A percentile compares a stretch with the other conserved stretches of the same genome.
Evolutionary conservation across 768 basidiomycete species (phyloP).

Genomic region (Amanita jacksonii): DNA sequence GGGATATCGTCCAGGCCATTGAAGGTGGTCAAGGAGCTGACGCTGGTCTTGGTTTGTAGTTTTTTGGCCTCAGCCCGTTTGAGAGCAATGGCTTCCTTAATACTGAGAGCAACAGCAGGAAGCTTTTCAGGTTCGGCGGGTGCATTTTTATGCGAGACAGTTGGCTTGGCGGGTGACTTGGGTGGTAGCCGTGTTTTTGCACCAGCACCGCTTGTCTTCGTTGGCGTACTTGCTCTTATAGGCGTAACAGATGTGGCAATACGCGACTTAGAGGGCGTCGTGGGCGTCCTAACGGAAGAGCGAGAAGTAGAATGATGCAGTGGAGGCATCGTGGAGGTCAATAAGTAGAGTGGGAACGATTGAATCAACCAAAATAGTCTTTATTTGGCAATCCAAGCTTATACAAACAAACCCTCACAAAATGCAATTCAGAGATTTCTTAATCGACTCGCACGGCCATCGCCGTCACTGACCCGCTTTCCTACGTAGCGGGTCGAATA

Average conservation of each 20-base stretch:
- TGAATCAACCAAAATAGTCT: neutral
- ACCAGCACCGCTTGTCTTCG: neutral
- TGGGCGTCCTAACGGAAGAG: slow-evolving; percentile 1
- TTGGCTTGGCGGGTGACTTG: neutral
- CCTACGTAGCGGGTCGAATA: no score
- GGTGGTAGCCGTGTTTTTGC: no score
- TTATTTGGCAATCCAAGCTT: neutral
- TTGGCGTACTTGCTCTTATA: neutral
- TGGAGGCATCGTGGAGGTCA: neutral
- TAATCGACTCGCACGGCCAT: no score
- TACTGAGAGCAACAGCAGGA: slow-evolving; percentile 34
- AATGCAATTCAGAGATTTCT: no score
- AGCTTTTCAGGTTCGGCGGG: slow-evolving; percentile 16
- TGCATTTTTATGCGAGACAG: slow-evolving; percentile 18
- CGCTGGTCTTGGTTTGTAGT: slow-evolving; percentile 20
- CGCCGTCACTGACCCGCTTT: no score
- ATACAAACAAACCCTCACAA: neutral
- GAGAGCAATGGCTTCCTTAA: slow-evolving; percentile 73
- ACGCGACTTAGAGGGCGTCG: slow-evolving; percentile 5
- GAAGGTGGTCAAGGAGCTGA: slow-evolving; percentile 25
- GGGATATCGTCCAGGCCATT: slow-evolving; percentile 42
- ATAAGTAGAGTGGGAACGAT: neutral
- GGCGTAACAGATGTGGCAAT: neutral
- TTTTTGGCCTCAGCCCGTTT: slow-evolving; percentile 76
- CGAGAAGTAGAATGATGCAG: neutral